Conservation (phyloP, 2,329 filamentous ascomycete species). For the Colletotrichum simmondsii region DNA sequence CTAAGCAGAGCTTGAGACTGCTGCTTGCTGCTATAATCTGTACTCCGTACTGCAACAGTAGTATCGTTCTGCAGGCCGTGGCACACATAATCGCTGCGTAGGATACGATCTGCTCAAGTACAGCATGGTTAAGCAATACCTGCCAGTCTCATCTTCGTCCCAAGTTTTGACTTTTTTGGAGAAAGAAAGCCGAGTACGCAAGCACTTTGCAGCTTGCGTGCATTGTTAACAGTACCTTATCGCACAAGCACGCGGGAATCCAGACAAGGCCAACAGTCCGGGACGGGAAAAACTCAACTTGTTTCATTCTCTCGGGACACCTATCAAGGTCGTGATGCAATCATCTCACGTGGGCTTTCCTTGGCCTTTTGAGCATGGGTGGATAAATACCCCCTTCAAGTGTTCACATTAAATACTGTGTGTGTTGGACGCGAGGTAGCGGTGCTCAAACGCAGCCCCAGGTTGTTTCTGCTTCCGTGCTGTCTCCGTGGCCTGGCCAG, state of each 20-base stretch:
- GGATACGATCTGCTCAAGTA: neutral
- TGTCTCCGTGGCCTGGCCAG: conserved; percentile 6
- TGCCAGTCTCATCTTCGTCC: conserved; percentile 30
- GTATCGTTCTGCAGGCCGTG: no score
- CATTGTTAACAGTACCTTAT: conserved; percentile 30
- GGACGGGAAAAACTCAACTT: neutral
- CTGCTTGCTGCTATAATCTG: neutral
- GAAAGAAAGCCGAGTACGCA: neutral
- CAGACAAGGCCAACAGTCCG: neutral
- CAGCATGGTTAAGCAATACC: neutral
- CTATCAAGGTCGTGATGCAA: conserved; percentile 18
- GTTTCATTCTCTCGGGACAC: conserved; percentile 22
- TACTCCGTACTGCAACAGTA: neutral
- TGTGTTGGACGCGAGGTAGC: neutral
- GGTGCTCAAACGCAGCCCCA: conserved; percentile 12
- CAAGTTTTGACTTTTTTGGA: neutral
- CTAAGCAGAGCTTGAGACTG: neutral
- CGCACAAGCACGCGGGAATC: conserved; percentile 4
- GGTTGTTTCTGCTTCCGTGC: conserved; percentile 18
- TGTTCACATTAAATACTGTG: neutral
- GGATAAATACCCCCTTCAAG: neutral
- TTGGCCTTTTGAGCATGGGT: neutral
- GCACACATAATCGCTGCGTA: neutral
- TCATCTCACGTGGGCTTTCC: neutral
- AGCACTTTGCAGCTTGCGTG: conserved; percentile 22